Percentiles rank a stretch among this genome's conserved stretches.
phyloP scores from a whole-genome alignment of 2,329 filamentous ascomycete genomes.

The Aspergillus brasiliensis region DNA sequence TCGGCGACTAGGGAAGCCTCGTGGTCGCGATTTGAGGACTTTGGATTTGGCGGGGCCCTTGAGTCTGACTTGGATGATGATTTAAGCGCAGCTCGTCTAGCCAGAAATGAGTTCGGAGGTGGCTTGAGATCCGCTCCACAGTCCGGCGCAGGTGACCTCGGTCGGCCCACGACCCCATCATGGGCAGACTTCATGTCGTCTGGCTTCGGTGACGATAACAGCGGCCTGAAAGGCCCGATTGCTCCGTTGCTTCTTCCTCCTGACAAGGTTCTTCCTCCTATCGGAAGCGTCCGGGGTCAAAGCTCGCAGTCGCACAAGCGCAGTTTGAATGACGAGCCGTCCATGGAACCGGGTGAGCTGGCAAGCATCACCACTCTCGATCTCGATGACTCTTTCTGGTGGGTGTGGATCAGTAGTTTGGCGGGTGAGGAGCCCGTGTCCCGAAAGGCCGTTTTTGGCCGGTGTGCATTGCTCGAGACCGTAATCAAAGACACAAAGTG shows the following conservation, averaged over 20 bases:
- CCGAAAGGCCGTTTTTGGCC: slow-evolving; percentile 89
- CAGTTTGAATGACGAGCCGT: slow-evolving; percentile 66
- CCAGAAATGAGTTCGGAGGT: slow-evolving; percentile 42
- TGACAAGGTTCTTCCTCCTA: slow-evolving; percentile 86
- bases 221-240: slow-evolving; percentile 59
- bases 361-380: slow-evolving; percentile 86
- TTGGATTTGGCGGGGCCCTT: slow-evolving; percentile 79
- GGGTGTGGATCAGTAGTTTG: slow-evolving; percentile 98
- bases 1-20: slow-evolving; percentile 80
- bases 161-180: slow-evolving; percentile 88
- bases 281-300: slow-evolving; percentile 69
- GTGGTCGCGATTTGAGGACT: slow-evolving; percentile 95
- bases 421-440: slow-evolving; percentile 83
- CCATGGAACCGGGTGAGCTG: slow-evolving; percentile 86
- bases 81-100: slow-evolving; percentile 31
- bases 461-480: slow-evolving; percentile 91
- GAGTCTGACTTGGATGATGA: slow-evolving; percentile 70
- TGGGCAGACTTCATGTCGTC: slow-evolving; percentile 98
- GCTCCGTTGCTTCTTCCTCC: slow-evolving; percentile 79
- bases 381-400: slow-evolving; percentile 97
- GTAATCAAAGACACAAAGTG: slow-evolving; percentile 78
- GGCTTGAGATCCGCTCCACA: slow-evolving; percentile 67
- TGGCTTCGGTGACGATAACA: slow-evolving; percentile 80
- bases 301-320: slow-evolving; percentile 85
- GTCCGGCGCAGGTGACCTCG: slow-evolving; percentile 67